These are phyloP conservation scores for Cucurbita moschata DNA, from an alignment of 306 rosid species.

Conservation along the genomic window DNA sequence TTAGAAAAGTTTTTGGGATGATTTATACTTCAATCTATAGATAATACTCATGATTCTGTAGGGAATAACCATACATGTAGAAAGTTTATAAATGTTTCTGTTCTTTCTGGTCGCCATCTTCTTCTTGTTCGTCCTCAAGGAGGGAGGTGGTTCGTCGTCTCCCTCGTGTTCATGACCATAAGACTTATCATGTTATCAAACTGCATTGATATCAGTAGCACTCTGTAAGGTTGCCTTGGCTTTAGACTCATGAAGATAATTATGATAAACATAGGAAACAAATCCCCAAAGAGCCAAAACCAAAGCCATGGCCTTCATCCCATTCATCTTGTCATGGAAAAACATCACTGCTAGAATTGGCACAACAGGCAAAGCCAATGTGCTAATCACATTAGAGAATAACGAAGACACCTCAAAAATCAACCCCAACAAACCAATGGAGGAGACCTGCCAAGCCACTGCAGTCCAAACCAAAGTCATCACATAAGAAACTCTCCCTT, in stretches of 20 bases:
- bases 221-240: neutral
- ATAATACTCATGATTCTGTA: neutral
- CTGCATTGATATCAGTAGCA: constrained; percentile 4
- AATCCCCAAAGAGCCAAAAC: constrained; percentile 37
- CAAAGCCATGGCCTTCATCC: constrained; percentile 24
- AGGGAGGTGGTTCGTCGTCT: neutral
- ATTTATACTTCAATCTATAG: neutral
- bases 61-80: neutral
- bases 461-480: constrained; percentile 24
- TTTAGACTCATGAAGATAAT: constrained; percentile 15
- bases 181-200: neutral
- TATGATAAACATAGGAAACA: constrained; percentile 31
- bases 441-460: constrained; percentile 19
- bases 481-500: constrained; percentile 19
- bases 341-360: constrained; percentile 29
- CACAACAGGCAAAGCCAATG: constrained; percentile 29
- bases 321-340: constrained; percentile 30
- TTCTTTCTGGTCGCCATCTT: neutral
- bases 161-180: neutral
- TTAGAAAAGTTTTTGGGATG: neutral
- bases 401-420: constrained; percentile 34
- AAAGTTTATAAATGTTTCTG: neutral
- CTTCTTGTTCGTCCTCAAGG: neutral
- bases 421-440: constrained; percentile 23
- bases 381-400: constrained; percentile 34